Conservation (phyloP, 2,329 filamentous ascomycete genomes). For the Aspergillus phoenicis region DNA sequence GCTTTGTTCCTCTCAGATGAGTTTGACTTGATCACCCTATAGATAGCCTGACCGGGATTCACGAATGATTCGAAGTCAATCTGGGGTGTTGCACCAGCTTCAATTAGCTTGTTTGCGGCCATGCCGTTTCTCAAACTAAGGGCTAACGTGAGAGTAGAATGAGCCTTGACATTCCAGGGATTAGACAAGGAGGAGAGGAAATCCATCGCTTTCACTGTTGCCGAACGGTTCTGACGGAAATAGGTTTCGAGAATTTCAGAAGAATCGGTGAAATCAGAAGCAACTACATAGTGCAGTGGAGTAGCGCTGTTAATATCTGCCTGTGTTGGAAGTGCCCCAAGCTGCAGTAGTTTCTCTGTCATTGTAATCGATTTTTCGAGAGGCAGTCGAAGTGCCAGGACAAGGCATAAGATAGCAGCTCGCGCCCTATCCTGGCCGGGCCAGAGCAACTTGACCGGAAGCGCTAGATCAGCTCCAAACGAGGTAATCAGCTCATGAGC, state of each 20-base stretch:
- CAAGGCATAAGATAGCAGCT: slow-evolving; percentile 68
- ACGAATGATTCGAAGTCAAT: slow-evolving; percentile 60
- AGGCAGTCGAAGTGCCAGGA: slow-evolving; percentile 68
- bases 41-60: slow-evolving; percentile 21
- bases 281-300: slow-evolving; percentile 66
- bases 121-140: slow-evolving; percentile 56
- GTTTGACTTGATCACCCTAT: slow-evolving; percentile 29
- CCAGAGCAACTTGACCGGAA: slow-evolving; percentile 69
- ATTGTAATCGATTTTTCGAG: slow-evolving; percentile 66
- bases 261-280: slow-evolving; percentile 45
- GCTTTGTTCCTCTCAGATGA: slow-evolving; percentile 54
- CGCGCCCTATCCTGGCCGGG: slow-evolving; percentile 49
- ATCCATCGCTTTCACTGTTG: slow-evolving; percentile 66
- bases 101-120: slow-evolving; percentile 63
- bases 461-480: slow-evolving; percentile 75
- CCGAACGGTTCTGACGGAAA: slow-evolving; percentile 60
- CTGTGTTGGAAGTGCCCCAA: slow-evolving; percentile 74
- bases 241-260: slow-evolving; percentile 47
- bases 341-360: slow-evolving; percentile 63
- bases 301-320: slow-evolving; percentile 68
- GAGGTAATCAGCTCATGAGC: slow-evolving; percentile 69
- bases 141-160: slow-evolving; percentile 61
- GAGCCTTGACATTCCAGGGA: slow-evolving; percentile 39
- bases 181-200: slow-evolving; percentile 56
- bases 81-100: slow-evolving; percentile 61